Base-by-base conservation (phyloP, 78 protist species). In the Tieghemostelium lacteum region DNA sequence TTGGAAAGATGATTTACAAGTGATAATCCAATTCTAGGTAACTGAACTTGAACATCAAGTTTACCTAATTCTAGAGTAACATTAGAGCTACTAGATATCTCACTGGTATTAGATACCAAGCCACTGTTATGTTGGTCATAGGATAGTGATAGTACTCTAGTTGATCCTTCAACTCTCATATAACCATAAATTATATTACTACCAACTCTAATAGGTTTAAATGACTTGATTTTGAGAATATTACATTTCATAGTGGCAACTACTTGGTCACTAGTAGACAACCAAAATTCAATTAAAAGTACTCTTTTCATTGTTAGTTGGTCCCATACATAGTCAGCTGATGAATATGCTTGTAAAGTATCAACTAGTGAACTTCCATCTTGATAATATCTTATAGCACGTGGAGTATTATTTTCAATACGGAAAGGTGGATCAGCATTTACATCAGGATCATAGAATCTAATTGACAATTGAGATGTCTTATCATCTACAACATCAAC, bases 21-120 rank as follows among this genome's bases (percentile, higher is more conserved):
- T 8, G 80, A 69, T n/a, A 89, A 26, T 42, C 94, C 94, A 66
- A 89, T 89, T 34, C 93, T 55, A 37, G 93, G 85, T 42, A 86
- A 29, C 4, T 40, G 7, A 14, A 86, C 34, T 31, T 50, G 72
- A 2, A 86, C 14, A 20, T 73, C 85, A 3, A 73, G 52, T 86
- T 72, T 62, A 42, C 66, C 14, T 5, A 50, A 50, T 86, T 64
- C 83, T 4, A 57, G 19, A 0, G 72, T 33, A 36, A 54, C 78
- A 34, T n/a, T 54, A 31, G 42, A 19, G 7, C 8, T 1, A 28
- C 12, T n/a, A n/a, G n/a, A n/a, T 22, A 45, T 12, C 20, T 0
- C 33, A 29, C 2, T 45, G 37, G 8, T 45, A 19, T 26, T 33
- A 42, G 10, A 28, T 24, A 28, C 42, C 75, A 26, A 40, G 54